Base-by-base conservation (phyloP, 2,329 filamentous ascomycete species). In the Colletotrichum plurivorum region DNA sequence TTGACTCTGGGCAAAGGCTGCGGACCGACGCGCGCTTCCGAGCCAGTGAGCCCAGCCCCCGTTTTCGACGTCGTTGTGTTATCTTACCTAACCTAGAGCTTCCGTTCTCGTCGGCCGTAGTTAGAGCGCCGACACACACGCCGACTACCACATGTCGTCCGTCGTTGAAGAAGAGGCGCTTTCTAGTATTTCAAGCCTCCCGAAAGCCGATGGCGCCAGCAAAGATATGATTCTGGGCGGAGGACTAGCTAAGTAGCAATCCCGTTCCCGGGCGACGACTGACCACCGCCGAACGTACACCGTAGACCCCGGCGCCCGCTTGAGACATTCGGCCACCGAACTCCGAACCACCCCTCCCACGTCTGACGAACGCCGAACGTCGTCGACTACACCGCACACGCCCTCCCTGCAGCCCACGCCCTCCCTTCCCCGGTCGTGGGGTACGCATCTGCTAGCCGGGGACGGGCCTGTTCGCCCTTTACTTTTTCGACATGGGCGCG, bases 301-400 rank as follows among this genome's bases (percentile, higher is more conserved):
- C 36, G 13, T 51, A 51, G 16, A 52, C 39, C 48, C 66, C 55
- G 66, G 63, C 22, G 49, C 18, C 66, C 62, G 66, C 51, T 55
- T 45, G 36, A 69, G 66, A 69, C 66, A 58, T 51, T 65, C 65
- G 65, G 65, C 60, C 41, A 66, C 55, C 61, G 66, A 69, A 69
- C 61, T 69, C 66, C 66, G 66, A 69, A 60, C 49, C 48, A 59
- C 31, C 61, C 61, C 41, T 27, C 36, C n/a, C 18, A 22, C 54
- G 51, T 31, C 62, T n/a, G 16, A 55, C 27, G 61, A 69, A 53
- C 66, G 55, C 66, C 66, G 66, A 69, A 69, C 51, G 36, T 31
- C 53, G 15, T 31, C 53, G 15, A 51, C 25, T 25, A 31, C 63
- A 25, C 63, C 25, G n/a, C 55, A 20, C 39, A 39, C 63, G 55